Percentiles rank a stretch among this genome's conserved stretches.
phyloP scores from a whole-genome alignment of 495 filamentous ascomycete genomes.

The Hypoxylon subgilvum region DNA sequence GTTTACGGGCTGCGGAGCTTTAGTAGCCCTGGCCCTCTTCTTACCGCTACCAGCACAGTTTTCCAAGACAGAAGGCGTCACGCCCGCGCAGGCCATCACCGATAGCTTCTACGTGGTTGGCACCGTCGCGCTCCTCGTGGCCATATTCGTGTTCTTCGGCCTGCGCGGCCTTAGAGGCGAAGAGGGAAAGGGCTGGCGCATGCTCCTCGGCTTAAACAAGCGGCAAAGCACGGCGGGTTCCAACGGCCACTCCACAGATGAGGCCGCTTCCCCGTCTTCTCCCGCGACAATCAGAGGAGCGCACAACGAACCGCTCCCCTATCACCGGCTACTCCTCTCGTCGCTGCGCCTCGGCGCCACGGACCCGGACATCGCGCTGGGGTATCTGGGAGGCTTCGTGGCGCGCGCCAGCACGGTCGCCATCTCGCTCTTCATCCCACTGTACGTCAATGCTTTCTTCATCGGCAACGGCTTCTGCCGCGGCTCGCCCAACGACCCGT shows the following conservation, averaged over 20 bases:
- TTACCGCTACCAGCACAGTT: conserved; percentile 85
- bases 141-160: conserved; percentile 77
- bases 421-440: conserved; percentile 90
- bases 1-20: conserved; percentile 89
- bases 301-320: conserved; percentile 44
- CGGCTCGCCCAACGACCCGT: conserved; percentile 62
- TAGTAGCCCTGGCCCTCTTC: conserved; percentile 80
- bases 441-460: conserved; percentile 90
- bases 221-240: background rate
- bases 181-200: conserved; percentile 71
- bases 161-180: conserved; percentile 79
- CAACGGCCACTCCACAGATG: background rate
- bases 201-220: conserved; percentile 53
- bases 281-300: background rate
- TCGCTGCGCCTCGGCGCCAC: conserved; percentile 74
- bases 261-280: conserved; percentile 4
- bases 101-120: conserved; percentile 87
- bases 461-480: conserved; percentile 78
- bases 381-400: conserved; percentile 93
- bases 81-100: conserved; percentile 70
- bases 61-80: conserved; percentile 65
- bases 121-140: conserved; percentile 70
- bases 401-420: conserved; percentile 94
- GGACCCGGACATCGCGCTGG: conserved; percentile 78
- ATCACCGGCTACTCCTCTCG: conserved; percentile 61